Conservation (phyloP, 148 eudicot genomes). For the Suaeda aralocaspica region DNA sequence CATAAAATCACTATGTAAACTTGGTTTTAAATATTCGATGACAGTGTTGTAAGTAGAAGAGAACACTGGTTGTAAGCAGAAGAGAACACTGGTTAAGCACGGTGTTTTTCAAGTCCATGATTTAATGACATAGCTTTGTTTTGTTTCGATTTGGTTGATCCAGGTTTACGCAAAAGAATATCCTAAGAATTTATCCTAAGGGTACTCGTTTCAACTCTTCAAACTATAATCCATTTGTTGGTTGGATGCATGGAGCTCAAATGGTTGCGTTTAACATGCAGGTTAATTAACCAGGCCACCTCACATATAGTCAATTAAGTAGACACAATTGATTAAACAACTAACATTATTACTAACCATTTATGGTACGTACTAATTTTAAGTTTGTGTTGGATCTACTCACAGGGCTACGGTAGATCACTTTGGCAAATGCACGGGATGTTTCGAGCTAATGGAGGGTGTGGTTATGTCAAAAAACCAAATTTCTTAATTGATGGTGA, state of each 20-base stretch:
- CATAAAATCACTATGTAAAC: background rate
- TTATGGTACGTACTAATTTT: no score
- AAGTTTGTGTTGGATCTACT: background rate
- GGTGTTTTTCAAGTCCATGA: no score
- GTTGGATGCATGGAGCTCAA: slow-evolving; percentile 44
- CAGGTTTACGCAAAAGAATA: slow-evolving; percentile 37
- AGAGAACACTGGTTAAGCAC: background rate
- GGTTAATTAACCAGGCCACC: slow-evolving; percentile 9
- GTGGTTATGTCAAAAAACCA: slow-evolving; percentile 73
- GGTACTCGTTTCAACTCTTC: slow-evolving; percentile 33
- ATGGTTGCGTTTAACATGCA: slow-evolving; percentile 45
- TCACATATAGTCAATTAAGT: background rate
- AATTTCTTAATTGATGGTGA: slow-evolving; percentile 36
- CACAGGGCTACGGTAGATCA: slow-evolving; percentile 54
- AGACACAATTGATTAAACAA: background rate
- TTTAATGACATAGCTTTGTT: no score
- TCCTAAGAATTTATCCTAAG: slow-evolving; percentile 33
- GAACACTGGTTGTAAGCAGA: background rate
- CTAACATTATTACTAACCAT: background rate
- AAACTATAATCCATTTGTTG: slow-evolving; percentile 31
- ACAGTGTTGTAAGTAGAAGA: background rate
- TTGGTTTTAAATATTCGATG: background rate
- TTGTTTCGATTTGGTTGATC: background rate
- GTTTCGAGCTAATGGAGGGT: slow-evolving; percentile 74
- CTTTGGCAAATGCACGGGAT: slow-evolving; percentile 76